Conservation (phyloP, 2,329 filamentous ascomycete species). For the Trichoderma afroharzianum region DNA sequence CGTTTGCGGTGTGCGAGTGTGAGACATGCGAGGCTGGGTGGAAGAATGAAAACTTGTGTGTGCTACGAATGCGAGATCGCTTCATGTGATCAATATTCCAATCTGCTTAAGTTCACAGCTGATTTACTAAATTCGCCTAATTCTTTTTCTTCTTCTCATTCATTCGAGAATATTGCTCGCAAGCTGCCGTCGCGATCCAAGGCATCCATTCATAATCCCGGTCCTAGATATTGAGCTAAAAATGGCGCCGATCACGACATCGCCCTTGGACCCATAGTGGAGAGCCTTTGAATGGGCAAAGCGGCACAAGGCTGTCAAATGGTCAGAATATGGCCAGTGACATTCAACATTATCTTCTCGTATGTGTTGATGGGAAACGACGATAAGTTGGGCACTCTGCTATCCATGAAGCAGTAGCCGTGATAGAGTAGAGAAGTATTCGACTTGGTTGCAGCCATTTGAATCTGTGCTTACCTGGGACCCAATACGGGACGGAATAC, state of each 20-base stretch:
- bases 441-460: neutral
- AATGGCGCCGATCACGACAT: conserved; percentile 20
- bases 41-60: neutral
- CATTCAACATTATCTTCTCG: neutral
- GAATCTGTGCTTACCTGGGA: neutral
- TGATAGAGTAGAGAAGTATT: neutral
- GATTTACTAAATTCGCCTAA: neutral
- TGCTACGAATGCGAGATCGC: neutral
- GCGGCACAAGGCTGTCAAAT: neutral
- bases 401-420: neutral
- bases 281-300: neutral
- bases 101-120: neutral
- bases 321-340: neutral
- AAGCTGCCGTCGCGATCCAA: neutral
- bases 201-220: neutral
- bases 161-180: neutral
- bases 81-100: neutral
- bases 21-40: neutral
- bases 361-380: neutral
- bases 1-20: neutral
- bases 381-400: neutral
- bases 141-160: neutral
- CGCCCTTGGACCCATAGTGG: conserved; percentile 10
- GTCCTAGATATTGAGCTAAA: conserved; percentile 13
- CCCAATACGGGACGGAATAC: neutral